phyloP scores from a whole-genome alignment of 805 yeast genomes.

The Zygosaccharomyces pseudorouxii region DNA sequence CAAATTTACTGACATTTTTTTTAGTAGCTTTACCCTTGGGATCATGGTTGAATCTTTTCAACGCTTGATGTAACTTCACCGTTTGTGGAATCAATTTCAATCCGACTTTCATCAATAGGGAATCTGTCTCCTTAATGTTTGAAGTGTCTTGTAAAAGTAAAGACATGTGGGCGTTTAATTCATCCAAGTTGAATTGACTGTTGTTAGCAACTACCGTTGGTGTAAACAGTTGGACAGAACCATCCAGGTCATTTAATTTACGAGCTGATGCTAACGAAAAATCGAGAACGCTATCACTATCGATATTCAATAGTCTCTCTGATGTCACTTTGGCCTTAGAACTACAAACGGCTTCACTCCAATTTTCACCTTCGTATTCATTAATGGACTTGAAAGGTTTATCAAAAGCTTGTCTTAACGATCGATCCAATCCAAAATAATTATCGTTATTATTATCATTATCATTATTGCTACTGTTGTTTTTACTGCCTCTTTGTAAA shows the following conservation, averaged over 20 bases:
- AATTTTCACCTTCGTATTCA: slow-evolving; percentile 7
- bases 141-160: slow-evolving; percentile 5
- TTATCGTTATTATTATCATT: background rate
- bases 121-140: background rate
- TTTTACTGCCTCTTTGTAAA: slow-evolving; percentile 1
- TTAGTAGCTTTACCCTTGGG: slow-evolving; percentile 3
- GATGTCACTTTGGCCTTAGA: background rate
- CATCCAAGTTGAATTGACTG: slow-evolving; percentile 7
- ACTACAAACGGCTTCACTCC: slow-evolving; percentile 4
- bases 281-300: slow-evolving; percentile 19
- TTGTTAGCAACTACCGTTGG: slow-evolving; percentile 7
- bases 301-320: slow-evolving; percentile 12
- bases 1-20: slow-evolving; percentile 6
- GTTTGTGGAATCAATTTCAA: slow-evolving; percentile 9
- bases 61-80: slow-evolving; percentile 10
- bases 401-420: slow-evolving; percentile 4
- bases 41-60: slow-evolving; percentile 4
- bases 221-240: slow-evolving; percentile 8
- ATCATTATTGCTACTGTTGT: background rate
- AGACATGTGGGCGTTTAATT: slow-evolving; percentile 10
- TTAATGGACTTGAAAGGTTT: background rate
- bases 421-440: background rate
- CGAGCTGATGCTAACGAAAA: slow-evolving; percentile 14
- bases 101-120: slow-evolving; percentile 1
- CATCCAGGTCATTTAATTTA: slow-evolving; percentile 2